These are phyloP conservation scores for Artemisia annua DNA, from an alignment of 129 eudicot species.

Conservation along the genomic window DNA sequence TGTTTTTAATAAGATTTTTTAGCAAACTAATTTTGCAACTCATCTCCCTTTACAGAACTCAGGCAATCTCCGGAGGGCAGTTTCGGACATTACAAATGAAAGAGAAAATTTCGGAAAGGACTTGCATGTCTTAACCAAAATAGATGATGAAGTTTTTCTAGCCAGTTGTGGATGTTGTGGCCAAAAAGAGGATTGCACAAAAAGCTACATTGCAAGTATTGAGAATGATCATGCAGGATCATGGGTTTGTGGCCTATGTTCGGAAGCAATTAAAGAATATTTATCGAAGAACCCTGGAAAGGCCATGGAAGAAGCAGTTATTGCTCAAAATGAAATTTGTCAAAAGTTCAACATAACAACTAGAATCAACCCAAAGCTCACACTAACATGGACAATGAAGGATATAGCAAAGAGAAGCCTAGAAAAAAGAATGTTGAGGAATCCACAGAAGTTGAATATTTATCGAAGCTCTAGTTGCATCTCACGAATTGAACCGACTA, in stretches of 20 bases:
- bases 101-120: conserved; percentile 24
- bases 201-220: conserved; percentile 37
- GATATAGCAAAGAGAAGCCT: conserved; percentile 50
- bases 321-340: conserved; percentile 41
- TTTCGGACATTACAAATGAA: conserved; percentile 37
- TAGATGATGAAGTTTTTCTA: conserved; percentile 30
- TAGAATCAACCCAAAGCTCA: conserved; percentile 60
- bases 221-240: conserved; percentile 44
- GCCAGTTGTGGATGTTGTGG: conserved; percentile 70
- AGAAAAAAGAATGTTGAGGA: conserved; percentile 32
- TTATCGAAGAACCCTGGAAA: conserved; percentile 18
- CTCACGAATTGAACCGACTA: conserved; percentile 29
- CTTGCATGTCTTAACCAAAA: conserved; percentile 23
- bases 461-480: conserved; percentile 55
- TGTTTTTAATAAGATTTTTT: no score
- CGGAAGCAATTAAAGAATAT: conserved; percentile 59
- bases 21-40: neutral
- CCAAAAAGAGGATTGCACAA: conserved; percentile 62
- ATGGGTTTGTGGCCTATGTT: conserved; percentile 78
- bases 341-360: conserved; percentile 40
- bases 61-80: conserved; percentile 31
- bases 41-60: conserved; percentile 8
- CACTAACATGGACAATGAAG: conserved; percentile 52
- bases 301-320: conserved; percentile 51
- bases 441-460: conserved; percentile 21